Evolutionary conservation across 306 rosid genomes (phyloP), one percentile per base, ranked within the genome.

Genomic region (Quercus alba): DNA sequence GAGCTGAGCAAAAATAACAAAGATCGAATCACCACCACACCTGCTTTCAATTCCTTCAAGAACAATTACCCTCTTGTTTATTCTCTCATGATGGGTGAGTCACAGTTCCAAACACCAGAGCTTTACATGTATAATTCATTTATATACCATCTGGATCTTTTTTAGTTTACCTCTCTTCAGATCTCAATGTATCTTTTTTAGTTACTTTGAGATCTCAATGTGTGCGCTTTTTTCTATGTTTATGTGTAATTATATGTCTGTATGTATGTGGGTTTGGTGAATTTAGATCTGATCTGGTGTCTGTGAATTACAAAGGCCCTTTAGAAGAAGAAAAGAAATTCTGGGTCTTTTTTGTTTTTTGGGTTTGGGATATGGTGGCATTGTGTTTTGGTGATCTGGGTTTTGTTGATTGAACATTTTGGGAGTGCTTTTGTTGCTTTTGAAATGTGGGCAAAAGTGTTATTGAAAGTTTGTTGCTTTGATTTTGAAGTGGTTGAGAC

Each of bases 41-140:
- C 98, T 0, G 69, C 88, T 38, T 95, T 93, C 91, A 93, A 75
- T 85, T 82, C 96, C 61, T 95, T 93, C 93, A 95, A 91, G 89
- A 95, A 95, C 92, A 95, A 93, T 80, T 95, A 95, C 77, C 94
- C 93, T 52, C 81, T 95, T 55, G 90, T 95, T 52, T 95, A 95
- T 80, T 95, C 99, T 66, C 95, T 95, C 81, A 95, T 95, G 99
- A 95, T 95, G 99, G 99, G 99, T 95, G 75, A 18, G 54, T 49
- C 54, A 49, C 54, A 49, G 13, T 3, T 13, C 54, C 46, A 38
- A 49, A 49, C 12, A 12, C 54, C 54, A 0, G 15, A 10, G 54
- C 54, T 49, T 12, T 49, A 12, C 15, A 49, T 49, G 0, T 12
- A 49, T 49, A 13, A 49, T 49, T 49, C 54, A 49, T 49, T 49